These are phyloP conservation scores for Bocquillonia castaneifolia DNA, from an alignment of 441 rosid genomes.

Conservation along the genomic window DNA sequence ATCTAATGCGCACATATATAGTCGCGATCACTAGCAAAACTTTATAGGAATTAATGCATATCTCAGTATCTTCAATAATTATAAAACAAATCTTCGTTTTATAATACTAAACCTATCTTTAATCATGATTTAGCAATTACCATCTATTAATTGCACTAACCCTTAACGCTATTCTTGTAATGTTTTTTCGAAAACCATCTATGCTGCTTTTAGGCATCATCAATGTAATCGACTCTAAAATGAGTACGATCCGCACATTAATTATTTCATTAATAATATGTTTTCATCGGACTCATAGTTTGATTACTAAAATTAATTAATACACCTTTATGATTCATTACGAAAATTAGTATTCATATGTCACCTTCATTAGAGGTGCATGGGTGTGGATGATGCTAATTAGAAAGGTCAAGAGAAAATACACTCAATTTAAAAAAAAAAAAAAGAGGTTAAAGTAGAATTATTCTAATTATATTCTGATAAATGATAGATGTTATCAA, in stretches of 20 bases:
- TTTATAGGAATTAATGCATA: too few species aligned
- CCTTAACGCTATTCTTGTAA: background rate
- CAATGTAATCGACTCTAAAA: too few species aligned
- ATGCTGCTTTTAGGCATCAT: background rate
- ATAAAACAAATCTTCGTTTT: constrained; percentile 22
- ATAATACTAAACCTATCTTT: background rate
- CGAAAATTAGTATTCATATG: background rate
- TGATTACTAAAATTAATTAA: too few species aligned
- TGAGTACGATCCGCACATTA: too few species aligned
- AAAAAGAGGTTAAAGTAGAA: too few species aligned
- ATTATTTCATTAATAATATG: too few species aligned
- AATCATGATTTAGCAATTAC: background rate
- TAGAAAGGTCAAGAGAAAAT: background rate
- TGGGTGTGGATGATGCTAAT: background rate
- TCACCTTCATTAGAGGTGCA: background rate
- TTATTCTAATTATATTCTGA: too few species aligned
- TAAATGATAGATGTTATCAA: too few species aligned
- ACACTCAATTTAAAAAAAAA: too few species aligned
- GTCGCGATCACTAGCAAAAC: too few species aligned
- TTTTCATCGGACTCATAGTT: too few species aligned
- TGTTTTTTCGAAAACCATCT: constrained; percentile 13
- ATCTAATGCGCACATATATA: constrained; percentile 30
- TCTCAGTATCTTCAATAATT: constrained; percentile 22
- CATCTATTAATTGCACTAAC: background rate
- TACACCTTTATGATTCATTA: background rate